Evolutionary conservation across 2,329 filamentous ascomycete species (phyloP).

Genomic region (Trichoderma sp.): DNA sequence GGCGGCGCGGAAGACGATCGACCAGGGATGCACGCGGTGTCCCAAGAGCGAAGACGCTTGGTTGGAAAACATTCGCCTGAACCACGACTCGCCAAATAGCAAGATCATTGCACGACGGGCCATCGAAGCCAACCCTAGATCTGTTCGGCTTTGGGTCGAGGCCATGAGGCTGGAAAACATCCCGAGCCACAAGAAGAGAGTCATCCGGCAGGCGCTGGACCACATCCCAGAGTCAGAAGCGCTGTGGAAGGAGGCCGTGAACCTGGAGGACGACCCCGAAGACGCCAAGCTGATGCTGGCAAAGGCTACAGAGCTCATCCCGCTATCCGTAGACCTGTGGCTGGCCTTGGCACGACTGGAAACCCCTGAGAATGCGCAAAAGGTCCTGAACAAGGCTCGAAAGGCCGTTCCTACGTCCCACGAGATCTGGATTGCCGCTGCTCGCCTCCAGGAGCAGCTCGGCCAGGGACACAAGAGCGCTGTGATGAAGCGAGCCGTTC

Average conservation of each 20-base stretch:
- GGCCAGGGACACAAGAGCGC: slow-evolving; percentile 79
- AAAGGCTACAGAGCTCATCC: slow-evolving; percentile 94
- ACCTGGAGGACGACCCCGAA: slow-evolving; percentile 85
- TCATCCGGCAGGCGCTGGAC: slow-evolving; percentile 87
- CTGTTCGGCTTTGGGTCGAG: slow-evolving; percentile 89
- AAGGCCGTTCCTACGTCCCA: slow-evolving; percentile 91
- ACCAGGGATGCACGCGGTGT: slow-evolving; percentile 84
- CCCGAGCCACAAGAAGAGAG: slow-evolving; percentile 82
- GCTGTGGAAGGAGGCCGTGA: slow-evolving; percentile 98
- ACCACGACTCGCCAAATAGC: slow-evolving; percentile 81
- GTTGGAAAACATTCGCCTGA: slow-evolving; percentile 93
- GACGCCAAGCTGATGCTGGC: slow-evolving; percentile 87
- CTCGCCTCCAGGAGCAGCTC: slow-evolving; percentile 83
- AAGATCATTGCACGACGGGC: slow-evolving; percentile 94
- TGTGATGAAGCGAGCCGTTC: slow-evolving; percentile 92
- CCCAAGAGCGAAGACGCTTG: slow-evolving; percentile 94
- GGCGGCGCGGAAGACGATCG: slow-evolving; percentile 83
- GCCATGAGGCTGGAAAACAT: slow-evolving; percentile 92
- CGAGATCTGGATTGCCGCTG: slow-evolving; percentile 96
- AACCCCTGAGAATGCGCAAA: slow-evolving; percentile 86
- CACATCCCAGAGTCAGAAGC: slow-evolving; percentile 92
- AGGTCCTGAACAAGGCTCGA: slow-evolving; percentile 91
- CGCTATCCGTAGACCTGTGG: slow-evolving; percentile 92
- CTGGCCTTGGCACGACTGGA: slow-evolving; percentile 88
- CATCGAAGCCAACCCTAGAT: slow-evolving; percentile 87